Percentiles rank a stretch among this genome's conserved stretches.
These are phyloP conservation scores for Prunella vulgaris DNA, from an alignment of 257 asterid genomes.

Conservation along the genomic window DNA sequence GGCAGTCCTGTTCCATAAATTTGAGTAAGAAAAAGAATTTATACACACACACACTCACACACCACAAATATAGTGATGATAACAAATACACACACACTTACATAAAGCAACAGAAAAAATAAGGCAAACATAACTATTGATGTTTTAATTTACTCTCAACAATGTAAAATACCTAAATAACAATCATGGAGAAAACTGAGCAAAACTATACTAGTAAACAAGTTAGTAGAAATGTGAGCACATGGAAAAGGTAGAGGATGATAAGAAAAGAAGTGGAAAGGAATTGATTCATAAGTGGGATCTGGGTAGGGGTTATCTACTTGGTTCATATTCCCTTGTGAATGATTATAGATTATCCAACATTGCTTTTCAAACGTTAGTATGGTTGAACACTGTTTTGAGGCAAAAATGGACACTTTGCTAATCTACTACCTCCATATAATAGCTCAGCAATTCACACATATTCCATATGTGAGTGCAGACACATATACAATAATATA, in stretches of 20 bases:
- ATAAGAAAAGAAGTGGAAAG: background rate
- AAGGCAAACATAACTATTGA: background rate
- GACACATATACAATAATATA: background rate
- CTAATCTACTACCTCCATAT: background rate
- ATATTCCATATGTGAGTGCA: background rate
- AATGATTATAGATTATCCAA: background rate
- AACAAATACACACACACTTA: background rate
- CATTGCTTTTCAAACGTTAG: background rate
- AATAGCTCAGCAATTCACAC: constrained; percentile 11
- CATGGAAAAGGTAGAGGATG: background rate
- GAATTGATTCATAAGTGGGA: background rate
- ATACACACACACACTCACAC: background rate
- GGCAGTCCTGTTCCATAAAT: constrained; percentile 63
- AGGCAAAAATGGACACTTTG: background rate
- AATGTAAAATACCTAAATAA: background rate
- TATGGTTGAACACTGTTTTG: background rate
- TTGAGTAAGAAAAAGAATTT: background rate
- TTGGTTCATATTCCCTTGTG: constrained; percentile 2
- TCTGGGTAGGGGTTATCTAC: background rate
- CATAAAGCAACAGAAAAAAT: constrained; percentile 15
- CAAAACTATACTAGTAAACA: background rate
- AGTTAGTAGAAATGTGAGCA: background rate
- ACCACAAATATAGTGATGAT: background rate
- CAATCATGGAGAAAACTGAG: background rate
- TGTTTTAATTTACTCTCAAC: constrained; percentile 6